Conservation (phyloP, 2,329 filamentous ascomycete genomes). For the Apiospora arundinis region DNA sequence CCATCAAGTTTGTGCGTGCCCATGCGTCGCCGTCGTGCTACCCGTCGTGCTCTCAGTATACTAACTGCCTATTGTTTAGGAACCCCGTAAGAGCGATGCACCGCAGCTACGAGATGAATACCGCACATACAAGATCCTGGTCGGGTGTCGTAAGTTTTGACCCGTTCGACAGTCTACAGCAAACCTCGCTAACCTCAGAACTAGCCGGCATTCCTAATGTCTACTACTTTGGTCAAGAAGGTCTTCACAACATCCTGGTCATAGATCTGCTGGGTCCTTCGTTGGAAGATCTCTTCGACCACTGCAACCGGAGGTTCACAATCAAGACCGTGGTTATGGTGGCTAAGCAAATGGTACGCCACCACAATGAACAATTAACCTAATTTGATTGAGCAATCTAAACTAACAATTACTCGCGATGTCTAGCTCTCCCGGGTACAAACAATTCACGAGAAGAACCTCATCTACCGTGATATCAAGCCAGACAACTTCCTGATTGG, state of each 20-base stretch:
- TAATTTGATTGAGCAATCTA: background rate
- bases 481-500: conserved; percentile 99
- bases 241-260: conserved; percentile 97
- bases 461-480: conserved; percentile 99
- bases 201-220: conserved; percentile 98
- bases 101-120: conserved; percentile 98
- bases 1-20: conserved; percentile 93
- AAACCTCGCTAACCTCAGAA: conserved; percentile 4
- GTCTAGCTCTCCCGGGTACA: conserved; percentile 83
- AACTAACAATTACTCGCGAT: conserved; percentile 35
- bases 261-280: conserved; percentile 96
- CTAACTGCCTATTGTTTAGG: conserved; percentile 56
- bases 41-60: background rate
- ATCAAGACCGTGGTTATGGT: conserved; percentile 99
- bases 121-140: conserved; percentile 98
- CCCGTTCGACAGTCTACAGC: background rate
- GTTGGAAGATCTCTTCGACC: conserved; percentile 95
- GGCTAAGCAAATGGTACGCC: conserved; percentile 92
- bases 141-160: conserved; percentile 93
- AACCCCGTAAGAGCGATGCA: conserved; percentile 98
- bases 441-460: conserved; percentile 96
- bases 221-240: conserved; percentile 99
- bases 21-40: conserved; percentile 24
- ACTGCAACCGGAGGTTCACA: conserved; percentile 92
- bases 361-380: background rate